Conservation (phyloP, 116 monocot species). For the Zostera marina region DNA sequence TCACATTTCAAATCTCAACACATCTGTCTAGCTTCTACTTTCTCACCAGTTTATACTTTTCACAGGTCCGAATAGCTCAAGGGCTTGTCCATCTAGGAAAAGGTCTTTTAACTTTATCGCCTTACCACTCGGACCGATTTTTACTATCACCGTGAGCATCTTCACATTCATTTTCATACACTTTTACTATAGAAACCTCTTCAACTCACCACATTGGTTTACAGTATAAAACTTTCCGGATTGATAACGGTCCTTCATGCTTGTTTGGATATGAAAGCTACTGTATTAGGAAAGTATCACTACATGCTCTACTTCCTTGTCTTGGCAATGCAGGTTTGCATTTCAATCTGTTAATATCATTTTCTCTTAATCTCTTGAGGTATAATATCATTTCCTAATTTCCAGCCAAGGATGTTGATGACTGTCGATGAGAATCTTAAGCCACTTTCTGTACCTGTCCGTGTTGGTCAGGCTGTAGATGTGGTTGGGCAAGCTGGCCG, state of each 20-base stretch:
- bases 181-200: neutral
- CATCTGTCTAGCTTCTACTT: neutral
- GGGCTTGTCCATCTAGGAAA: slow-evolving; percentile 95
- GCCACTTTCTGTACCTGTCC: slow-evolving; percentile 67
- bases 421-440: slow-evolving; percentile 94
- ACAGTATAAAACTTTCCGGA: slow-evolving; percentile 80
- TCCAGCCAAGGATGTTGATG: slow-evolving; percentile 98
- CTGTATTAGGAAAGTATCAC: slow-evolving; percentile 87
- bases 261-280: slow-evolving; percentile 84
- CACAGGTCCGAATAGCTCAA: slow-evolving; percentile 94
- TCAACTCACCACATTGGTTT: neutral
- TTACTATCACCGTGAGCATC: slow-evolving; percentile 72
- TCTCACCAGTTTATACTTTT: neutral
- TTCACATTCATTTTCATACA: neutral
- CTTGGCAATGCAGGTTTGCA: slow-evolving; percentile 80
- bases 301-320: slow-evolving; percentile 89
- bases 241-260: slow-evolving; percentile 67
- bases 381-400: neutral
- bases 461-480: slow-evolving; percentile 95
- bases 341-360: neutral
- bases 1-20: neutral
- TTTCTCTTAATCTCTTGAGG: neutral
- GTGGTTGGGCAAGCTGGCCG: slow-evolving; percentile 94
- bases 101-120: slow-evolving; percentile 79
- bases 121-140: slow-evolving; percentile 92